A percentile compares a stretch with the other conserved stretches of the same genome.
Evolutionary conservation across 169 alveolate species (phyloP).

Genomic region (Plasmodium knowlesi): DNA sequence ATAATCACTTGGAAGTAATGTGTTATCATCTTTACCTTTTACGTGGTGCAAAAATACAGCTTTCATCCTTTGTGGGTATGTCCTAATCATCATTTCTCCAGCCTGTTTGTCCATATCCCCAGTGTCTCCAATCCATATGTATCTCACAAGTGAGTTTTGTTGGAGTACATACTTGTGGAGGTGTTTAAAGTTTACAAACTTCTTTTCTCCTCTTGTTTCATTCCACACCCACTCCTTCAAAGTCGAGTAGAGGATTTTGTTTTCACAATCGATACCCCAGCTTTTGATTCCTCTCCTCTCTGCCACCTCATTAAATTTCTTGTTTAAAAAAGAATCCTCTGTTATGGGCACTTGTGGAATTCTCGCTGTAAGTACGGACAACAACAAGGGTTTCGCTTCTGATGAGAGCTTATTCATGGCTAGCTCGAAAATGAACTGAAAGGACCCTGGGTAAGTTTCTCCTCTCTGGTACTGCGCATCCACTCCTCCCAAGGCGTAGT

Average conservation of each 20-base stretch:
- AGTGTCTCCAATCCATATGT: slow-evolving; percentile 90
- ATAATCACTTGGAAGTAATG: slow-evolving; percentile 86
- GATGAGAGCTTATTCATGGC: slow-evolving; percentile 82
- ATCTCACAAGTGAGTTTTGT: slow-evolving; percentile 82
- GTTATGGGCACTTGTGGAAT: slow-evolving; percentile 91
- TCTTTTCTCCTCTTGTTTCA: slow-evolving; percentile 87
- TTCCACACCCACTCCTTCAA: slow-evolving; percentile 89
- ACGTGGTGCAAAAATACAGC: slow-evolving; percentile 89
- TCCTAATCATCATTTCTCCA: slow-evolving; percentile 88
- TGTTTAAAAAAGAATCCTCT: slow-evolving; percentile 83
- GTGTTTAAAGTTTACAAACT: slow-evolving; percentile 86
- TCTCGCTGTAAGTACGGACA: slow-evolving; percentile 89
- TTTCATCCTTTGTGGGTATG: slow-evolving; percentile 83
- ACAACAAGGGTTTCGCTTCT: slow-evolving; percentile 82
- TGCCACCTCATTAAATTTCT: slow-evolving; percentile 85
- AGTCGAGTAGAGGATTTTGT: slow-evolving; percentile 86
- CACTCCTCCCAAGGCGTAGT: slow-evolving; percentile 88
- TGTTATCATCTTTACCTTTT: slow-evolving; percentile 69
- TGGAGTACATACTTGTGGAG: slow-evolving; percentile 81
- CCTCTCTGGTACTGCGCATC: slow-evolving; percentile 89
- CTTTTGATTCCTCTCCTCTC: slow-evolving; percentile 83
- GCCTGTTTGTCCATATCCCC: slow-evolving; percentile 90
- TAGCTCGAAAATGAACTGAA: slow-evolving; percentile 86
- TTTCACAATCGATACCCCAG: slow-evolving; percentile 89
- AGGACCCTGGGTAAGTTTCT: slow-evolving; percentile 84